Evolutionary conservation across 31 red algal genomes (phyloP).

Genomic region (Porphyra umbilicalis): DNA sequence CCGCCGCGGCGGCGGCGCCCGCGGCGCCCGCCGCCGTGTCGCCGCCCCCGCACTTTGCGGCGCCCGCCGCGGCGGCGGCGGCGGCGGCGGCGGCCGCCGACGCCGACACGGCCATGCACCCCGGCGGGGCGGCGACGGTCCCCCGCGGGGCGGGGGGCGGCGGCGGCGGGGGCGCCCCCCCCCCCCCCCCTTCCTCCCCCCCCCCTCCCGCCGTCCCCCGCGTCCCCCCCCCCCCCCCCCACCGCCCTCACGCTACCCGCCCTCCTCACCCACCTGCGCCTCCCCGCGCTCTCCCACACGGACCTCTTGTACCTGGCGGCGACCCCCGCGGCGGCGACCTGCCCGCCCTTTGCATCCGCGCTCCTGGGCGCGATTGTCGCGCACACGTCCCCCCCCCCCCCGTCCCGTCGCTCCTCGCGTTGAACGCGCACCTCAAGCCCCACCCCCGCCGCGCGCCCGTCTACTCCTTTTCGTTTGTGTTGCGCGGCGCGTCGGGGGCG

Average conservation of each 20-base stretch:
- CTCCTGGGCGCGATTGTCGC: not conserved
- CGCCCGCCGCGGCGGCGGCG: too few species aligned
- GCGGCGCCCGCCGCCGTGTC: too few species aligned
- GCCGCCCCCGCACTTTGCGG: too few species aligned
- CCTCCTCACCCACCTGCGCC: not conserved
- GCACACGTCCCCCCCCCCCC: not conserved
- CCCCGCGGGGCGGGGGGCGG: too few species aligned
- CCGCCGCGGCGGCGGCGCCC: too few species aligned
- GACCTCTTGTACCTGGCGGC: not conserved
- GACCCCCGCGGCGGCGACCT: not conserved
- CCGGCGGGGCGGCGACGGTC: too few species aligned
- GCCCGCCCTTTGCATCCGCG: not conserved
- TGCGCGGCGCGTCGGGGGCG: constrained; percentile 21
- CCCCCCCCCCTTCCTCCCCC: too few species aligned
- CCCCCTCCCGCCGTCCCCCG: not conserved
- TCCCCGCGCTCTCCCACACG: not conserved
- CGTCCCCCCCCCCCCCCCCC: not conserved
- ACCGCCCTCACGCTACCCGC: not conserved
- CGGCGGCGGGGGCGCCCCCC: too few species aligned
- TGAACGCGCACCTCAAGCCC: constrained; percentile 23
- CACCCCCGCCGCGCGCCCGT: constrained; percentile 4
- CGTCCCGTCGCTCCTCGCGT: not conserved
- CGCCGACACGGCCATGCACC: too few species aligned
- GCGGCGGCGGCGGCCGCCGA: too few species aligned
- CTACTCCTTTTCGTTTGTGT: constrained; percentile 24